Base-by-base conservation (phyloP, 805 yeast species). In the Scheffersomyces spartinae region DNA sequence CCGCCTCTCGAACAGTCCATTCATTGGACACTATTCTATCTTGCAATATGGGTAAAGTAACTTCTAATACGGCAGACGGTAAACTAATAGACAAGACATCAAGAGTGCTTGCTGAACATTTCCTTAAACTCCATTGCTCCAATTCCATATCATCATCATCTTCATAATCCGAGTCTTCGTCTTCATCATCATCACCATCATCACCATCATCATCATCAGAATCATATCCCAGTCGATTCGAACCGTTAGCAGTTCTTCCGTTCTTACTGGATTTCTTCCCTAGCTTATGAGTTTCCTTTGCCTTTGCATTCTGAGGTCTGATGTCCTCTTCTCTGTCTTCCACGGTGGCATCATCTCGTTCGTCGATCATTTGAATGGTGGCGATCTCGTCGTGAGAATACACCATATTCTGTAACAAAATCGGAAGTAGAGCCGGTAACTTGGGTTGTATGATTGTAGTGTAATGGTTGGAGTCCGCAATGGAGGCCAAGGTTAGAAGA, bases 1-100 rank as follows among this genome's bases (percentile, higher is more conserved):
- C 75, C 5, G 96, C 91, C 49, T 91, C 98, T 32, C 96, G 69
- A 6, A 81, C 70, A 13, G 81, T 83, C 98, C 98, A 91, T 32
- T 77, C 70, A 3, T 61, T 55, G 3, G 84, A 68, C 6, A 67
- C 66, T 27, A 91, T 71, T 27, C 74, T 70, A 23, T 71, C 74
- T 48, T 81, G 77, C 30, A 91, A 59, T 9, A 75, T 55, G 3
- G 98, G 96, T 34, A 88, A 64, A 2, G 82, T 65, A 8, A 70
- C 59, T 13, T 63, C 59, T 23, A 88, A 57, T 3, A 83, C 86
- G 30, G 70, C 72, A 8, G 61, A 64, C 0, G 95, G 86, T 29
- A 68, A 64, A 20, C 64, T 62, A 14, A 74, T 60, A 1, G 96
- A 79, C 29, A 91, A 54, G 2, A 77, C 68, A 46, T 91, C 98